phyloP scores from a whole-genome alignment of 345 rosid genomes.

The Eucalyptus pumila region DNA sequence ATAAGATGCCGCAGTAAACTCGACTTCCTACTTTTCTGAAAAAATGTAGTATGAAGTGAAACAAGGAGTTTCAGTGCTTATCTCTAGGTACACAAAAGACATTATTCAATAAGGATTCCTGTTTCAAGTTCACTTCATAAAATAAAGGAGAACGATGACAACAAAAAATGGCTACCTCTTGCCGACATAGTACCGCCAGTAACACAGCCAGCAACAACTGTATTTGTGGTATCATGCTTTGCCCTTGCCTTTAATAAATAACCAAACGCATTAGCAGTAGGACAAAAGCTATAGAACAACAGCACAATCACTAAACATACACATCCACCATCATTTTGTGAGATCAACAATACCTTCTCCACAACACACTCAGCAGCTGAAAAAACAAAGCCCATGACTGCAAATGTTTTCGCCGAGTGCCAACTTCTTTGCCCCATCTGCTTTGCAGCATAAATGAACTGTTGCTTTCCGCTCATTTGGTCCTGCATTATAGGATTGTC shows the following conservation, averaged over 20 bases:
- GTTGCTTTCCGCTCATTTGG: conserved; percentile 69
- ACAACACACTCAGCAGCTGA: conserved; percentile 82
- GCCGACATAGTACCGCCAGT: conserved; percentile 88
- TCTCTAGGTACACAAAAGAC: background rate
- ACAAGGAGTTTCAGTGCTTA: background rate
- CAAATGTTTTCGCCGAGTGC: conserved; percentile 78
- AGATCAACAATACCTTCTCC: conserved; percentile 51
- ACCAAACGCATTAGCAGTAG: background rate
- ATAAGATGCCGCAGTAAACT: background rate
- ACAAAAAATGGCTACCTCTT: conserved; percentile 36
- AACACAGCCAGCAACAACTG: conserved; percentile 80
- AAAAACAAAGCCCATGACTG: conserved; percentile 87
- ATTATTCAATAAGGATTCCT: background rate
- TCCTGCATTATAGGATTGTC: conserved; percentile 78
- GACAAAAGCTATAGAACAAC: background rate
- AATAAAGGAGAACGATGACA: background rate
- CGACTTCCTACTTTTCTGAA: background rate
- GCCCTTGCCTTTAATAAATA: conserved; percentile 52
- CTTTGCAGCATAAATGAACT: conserved; percentile 54
- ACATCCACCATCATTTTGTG: background rate
- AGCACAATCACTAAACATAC: background rate
- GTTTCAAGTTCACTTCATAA: background rate
- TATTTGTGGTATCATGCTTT: conserved; percentile 73
- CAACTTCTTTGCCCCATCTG: conserved; percentile 90
- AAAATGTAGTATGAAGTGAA: background rate